These are phyloP conservation scores for Lentinus polychrous DNA, from an alignment of 1,284 basidiomycete genomes.

Conservation along the genomic window DNA sequence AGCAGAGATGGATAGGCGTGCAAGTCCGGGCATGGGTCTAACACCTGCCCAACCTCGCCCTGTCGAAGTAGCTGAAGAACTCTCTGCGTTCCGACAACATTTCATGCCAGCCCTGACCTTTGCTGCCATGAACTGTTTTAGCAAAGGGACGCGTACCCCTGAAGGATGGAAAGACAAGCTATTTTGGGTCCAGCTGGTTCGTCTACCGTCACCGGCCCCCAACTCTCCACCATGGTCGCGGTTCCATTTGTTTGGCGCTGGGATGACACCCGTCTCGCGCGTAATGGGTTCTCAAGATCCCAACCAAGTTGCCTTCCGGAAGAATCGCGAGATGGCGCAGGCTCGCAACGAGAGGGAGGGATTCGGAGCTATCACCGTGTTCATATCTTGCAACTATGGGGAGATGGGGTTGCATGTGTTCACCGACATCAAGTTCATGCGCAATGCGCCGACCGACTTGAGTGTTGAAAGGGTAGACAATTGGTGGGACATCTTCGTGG, in stretches of 20 bases:
- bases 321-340: not conserved
- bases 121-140: not conserved
- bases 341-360: not conserved
- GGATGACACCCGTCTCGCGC: not conserved
- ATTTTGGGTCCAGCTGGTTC: not conserved
- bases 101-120: not conserved
- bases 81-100: not conserved
- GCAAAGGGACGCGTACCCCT: not conserved
- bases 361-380: not conserved
- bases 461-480: not conserved
- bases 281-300: not conserved
- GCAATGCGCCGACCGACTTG: not conserved
- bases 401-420: not conserved
- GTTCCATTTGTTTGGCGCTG: not conserved
- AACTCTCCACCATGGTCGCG: not conserved
- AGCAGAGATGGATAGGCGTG: not conserved
- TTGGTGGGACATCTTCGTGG: not conserved
- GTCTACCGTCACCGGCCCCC: not conserved
- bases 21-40: not conserved
- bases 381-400: not conserved
- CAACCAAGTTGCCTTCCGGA: not conserved
- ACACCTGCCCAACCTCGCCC: not conserved
- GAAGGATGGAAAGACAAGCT: not conserved
- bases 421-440: not conserved
- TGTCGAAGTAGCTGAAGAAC: not conserved